Evolutionary conservation across 257 asterid genomes (phyloP), one percentile per base, ranked within the genome.

Genomic region (Nicotiana knightiana): DNA sequence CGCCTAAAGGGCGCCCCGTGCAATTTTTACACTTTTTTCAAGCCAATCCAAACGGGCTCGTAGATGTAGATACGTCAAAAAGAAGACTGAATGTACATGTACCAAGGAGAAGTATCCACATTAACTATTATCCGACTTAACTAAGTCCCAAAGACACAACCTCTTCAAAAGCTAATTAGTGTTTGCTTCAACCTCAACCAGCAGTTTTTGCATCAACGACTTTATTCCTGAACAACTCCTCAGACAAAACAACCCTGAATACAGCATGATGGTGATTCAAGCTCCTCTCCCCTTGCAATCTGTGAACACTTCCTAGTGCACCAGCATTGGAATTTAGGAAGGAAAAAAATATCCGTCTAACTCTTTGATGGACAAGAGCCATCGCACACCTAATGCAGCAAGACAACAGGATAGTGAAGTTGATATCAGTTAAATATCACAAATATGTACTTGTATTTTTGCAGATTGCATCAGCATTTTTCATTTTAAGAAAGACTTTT

Each of bases 241-340:
- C 82, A 26, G 97, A 94, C 48, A 94, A 68, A 81, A 88, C 11
- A 37, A 96, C 97, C 85, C 92, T 88, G 67, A 94, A 96, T 83
- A 94, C 98, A 53, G 96, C 98, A 86, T 94, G 93, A 85, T 94
- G 98, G 85, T 96, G 99, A 86, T 96, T 96, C 89, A 94, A 86
- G 85, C 97, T 96, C 79, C 85, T 87, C 90, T 96, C 97, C 65
- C 97, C 99, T 87, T 94, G 98, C 85, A 94, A 87, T 83, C 97
- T 89, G 81, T 90, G 94, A 76, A 89, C 93, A 81, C 97, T 94
- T 84, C 98, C 99, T 39, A 96, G 87, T 7, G 93, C 99, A 5
- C 98, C 99, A 24, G 89, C 90, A 63, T 80, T 88, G 32, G 90
- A 89, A 85, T 96, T 94, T 16, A 98, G 93, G 84, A 89, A 86